These are phyloP conservation scores for Zarea fungicola DNA, from an alignment of 2,329 filamentous ascomycete species.

Conservation along the genomic window DNA sequence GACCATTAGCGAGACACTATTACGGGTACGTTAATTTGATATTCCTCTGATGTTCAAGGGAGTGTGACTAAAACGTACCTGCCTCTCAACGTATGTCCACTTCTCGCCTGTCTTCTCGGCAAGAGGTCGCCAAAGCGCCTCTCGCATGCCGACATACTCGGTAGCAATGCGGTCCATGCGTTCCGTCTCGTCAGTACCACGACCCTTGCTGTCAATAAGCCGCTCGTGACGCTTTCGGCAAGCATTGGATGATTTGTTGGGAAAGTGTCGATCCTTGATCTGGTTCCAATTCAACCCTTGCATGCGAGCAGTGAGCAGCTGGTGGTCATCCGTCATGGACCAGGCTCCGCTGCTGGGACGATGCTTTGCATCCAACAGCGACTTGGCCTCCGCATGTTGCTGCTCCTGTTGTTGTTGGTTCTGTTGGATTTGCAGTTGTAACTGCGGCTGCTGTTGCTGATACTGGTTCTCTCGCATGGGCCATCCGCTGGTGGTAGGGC, in stretches of 20 bases:
- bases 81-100: conserved; percentile 66
- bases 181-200: conserved; percentile 72
- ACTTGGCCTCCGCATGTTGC: conserved; percentile 1
- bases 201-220: conserved; percentile 68
- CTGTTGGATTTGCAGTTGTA: background rate
- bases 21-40: background rate
- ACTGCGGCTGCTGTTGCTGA: background rate
- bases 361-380: conserved; percentile 22
- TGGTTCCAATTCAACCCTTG: conserved; percentile 78
- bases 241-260: conserved; percentile 72
- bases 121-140: conserved; percentile 75
- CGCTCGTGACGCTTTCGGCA: conserved; percentile 87
- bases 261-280: conserved; percentile 72
- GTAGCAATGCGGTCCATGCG: conserved; percentile 70
- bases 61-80: conserved; percentile 38
- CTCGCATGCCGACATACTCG: conserved; percentile 73
- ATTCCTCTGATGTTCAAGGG: background rate
- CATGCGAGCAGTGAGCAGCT: conserved; percentile 64
- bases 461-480: conserved; percentile 1
- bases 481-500: conserved; percentile 3
- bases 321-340: conserved; percentile 69
- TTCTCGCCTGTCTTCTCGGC: conserved; percentile 73
- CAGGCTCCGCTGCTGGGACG: conserved; percentile 62
- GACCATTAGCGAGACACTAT: conserved; percentile 76
- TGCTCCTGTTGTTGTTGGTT: background rate